Evolutionary conservation across 345 rosid genomes (phyloP).

Genomic region (Camelina laxa): DNA sequence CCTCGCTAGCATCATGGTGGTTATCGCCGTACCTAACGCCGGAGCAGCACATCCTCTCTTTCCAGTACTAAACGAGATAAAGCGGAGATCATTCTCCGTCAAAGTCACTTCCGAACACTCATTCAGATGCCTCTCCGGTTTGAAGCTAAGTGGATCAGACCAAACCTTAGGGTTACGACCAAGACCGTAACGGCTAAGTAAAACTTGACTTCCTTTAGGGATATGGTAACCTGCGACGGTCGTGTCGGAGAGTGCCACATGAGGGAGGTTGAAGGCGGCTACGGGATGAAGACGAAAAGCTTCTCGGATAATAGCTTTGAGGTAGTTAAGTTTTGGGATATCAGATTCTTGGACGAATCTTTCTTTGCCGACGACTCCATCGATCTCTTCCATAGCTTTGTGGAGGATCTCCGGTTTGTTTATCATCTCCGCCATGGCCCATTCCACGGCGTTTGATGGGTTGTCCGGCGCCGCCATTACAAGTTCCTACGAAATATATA

Average conservation of each 20-base stretch:
- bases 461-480: slow-evolving; percentile 53
- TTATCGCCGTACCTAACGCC: slow-evolving; percentile 52
- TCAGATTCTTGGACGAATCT: slow-evolving; percentile 58
- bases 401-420: slow-evolving; percentile 49
- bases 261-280: slow-evolving; percentile 52
- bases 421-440: slow-evolving; percentile 59
- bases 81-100: slow-evolving; percentile 49
- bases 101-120: slow-evolving; percentile 36
- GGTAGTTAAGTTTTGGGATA: slow-evolving; percentile 50
- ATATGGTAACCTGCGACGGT: slow-evolving; percentile 48
- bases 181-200: slow-evolving; percentile 51
- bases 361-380: slow-evolving; percentile 50
- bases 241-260: slow-evolving; percentile 47
- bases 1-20: slow-evolving; percentile 54
- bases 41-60: slow-evolving; percentile 51
- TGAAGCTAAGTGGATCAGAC: slow-evolving; percentile 44
- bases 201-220: slow-evolving; percentile 52
- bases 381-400: slow-evolving; percentile 54
- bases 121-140: slow-evolving; percentile 45
- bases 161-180: slow-evolving; percentile 53
- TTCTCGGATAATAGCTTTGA: too few species aligned
- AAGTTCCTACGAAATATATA: slow-evolving; percentile 46
- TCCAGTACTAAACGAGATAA: slow-evolving; percentile 59
- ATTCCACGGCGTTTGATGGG: slow-evolving; percentile 57
- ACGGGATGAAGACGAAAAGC: too few species aligned